Evolutionary conservation across 768 basidiomycete genomes (phyloP), one percentile per base, ranked within the genome.

Genomic region (Lactarius sanguifluus): DNA sequence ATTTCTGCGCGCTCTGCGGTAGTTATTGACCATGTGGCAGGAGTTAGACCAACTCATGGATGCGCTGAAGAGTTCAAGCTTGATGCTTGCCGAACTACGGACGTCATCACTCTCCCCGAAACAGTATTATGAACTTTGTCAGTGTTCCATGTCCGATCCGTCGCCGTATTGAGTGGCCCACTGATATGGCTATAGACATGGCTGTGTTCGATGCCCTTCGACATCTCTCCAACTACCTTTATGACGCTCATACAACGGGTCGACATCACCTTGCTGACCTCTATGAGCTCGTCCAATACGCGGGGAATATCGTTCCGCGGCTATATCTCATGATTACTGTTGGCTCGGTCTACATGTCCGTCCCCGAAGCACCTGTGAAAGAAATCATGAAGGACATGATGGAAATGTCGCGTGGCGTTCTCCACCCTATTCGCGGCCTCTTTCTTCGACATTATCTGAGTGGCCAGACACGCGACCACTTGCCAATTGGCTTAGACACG

Each of bases 361-460:
- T 98, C 60, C 88, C 94, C 2, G 96, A 97, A 66, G 96, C 96
- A 12, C 96, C 96, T 5, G 89, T 98, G 64, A 97, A 95, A 82
- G 96, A 99, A 80, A 94, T 99, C 69, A 99, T 98, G 96, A 98
- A 97, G 83, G 97, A 99, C 77, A 98, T 98, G 96, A 91, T 99
- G 91, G 97, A 99, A 77, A 98, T 98, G 97, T 94, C 94, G 41
- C 83, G 95, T 23, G 97, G 97, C 67, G 94, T 99, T 5, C 83
- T 98, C 69, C 95, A 98, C 75, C 96, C 97, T n/a, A 94, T 95
- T 59, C 84, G 97, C 56, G 97, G 97, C 20, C 80, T 99, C 40
- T 99, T 99, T 79, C 81, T 99, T 41, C 84, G 96, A 32, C 96
- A 99, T 75, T 98, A 98, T 77, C 86, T 98, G 40, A 94, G 92